Percentiles rank a stretch among this genome's conserved stretches.
These are phyloP conservation scores for Tuber magnatum DNA, from an alignment of 495 filamentous ascomycete species.

Conservation along the genomic window DNA sequence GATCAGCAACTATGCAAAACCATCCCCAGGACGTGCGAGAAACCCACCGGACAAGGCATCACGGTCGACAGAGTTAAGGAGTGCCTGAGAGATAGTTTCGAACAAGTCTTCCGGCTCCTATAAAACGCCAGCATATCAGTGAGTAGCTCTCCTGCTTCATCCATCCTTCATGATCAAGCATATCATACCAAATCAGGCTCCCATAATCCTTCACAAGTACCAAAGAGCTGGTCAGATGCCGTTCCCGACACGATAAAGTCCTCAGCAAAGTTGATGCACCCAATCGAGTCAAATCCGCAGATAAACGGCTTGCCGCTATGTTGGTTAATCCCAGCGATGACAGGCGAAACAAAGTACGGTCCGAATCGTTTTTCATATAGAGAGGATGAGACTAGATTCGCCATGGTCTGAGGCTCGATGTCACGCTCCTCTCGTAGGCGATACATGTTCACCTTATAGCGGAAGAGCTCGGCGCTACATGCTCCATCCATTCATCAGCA, in stretches of 20 bases:
- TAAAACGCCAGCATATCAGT: not conserved
- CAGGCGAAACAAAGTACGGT: constrained; percentile 89
- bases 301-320: constrained; percentile 92
- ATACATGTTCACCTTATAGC: constrained; percentile 99
- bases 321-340: constrained; percentile 86
- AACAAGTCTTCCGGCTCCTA: constrained; percentile 90
- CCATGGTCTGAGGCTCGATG: constrained; percentile 88
- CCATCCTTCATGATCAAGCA: not conserved
- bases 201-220: constrained; percentile 97
- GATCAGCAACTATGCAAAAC: not conserved
- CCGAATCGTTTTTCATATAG: constrained; percentile 95
- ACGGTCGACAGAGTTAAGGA: constrained; percentile 90
- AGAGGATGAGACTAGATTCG: constrained; percentile 82
- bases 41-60: constrained; percentile 72
- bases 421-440: constrained; percentile 92
- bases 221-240: constrained; percentile 92
- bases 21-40: not conserved
- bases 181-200: constrained; percentile 81
- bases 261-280: constrained; percentile 98
- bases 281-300: constrained; percentile 98
- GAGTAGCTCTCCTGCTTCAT: not conserved
- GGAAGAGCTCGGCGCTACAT: constrained; percentile 69
- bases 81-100: constrained; percentile 95
- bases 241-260: constrained; percentile 98
- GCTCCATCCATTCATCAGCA: constrained; percentile 5